Conservation (phyloP, 2,329 filamentous ascomycete genomes). For the Fusarium anthophilum region DNA sequence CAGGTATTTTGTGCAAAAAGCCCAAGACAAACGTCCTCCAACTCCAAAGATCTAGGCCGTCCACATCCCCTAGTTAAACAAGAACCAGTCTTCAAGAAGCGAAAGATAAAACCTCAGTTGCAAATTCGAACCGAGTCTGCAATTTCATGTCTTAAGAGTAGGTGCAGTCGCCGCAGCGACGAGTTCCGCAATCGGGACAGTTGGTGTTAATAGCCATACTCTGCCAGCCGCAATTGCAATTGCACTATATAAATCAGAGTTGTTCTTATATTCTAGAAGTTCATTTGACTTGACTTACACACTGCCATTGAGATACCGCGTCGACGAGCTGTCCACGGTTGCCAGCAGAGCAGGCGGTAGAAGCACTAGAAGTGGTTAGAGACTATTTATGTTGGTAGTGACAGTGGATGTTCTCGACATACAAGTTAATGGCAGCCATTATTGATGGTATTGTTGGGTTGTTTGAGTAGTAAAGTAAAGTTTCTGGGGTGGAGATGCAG, state of each 20-base stretch:
- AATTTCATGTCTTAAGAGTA: constrained; percentile 2
- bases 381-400: background rate
- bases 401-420: background rate
- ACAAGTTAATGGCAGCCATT: constrained; percentile 12
- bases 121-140: no score
- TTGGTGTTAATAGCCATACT: background rate
- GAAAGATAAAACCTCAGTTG: background rate
- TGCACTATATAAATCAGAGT: background rate
- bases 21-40: background rate
- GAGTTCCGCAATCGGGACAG: background rate
- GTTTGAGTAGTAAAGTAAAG: background rate
- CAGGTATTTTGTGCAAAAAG: background rate
- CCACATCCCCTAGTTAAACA: background rate
- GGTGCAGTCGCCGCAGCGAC: constrained; percentile 34
- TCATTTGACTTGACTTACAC: background rate
- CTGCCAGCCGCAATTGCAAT: background rate
- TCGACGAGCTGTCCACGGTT: constrained; percentile 1
- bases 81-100: background rate
- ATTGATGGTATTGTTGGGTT: background rate
- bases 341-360: background rate
- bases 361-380: background rate
- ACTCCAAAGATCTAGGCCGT: background rate
- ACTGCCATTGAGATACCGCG: background rate
- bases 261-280: no score
- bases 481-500: background rate